These are phyloP conservation scores for Alternaria sp. DNA, from an alignment of 2,329 filamentous ascomycete species.

Conservation along the genomic window DNA sequence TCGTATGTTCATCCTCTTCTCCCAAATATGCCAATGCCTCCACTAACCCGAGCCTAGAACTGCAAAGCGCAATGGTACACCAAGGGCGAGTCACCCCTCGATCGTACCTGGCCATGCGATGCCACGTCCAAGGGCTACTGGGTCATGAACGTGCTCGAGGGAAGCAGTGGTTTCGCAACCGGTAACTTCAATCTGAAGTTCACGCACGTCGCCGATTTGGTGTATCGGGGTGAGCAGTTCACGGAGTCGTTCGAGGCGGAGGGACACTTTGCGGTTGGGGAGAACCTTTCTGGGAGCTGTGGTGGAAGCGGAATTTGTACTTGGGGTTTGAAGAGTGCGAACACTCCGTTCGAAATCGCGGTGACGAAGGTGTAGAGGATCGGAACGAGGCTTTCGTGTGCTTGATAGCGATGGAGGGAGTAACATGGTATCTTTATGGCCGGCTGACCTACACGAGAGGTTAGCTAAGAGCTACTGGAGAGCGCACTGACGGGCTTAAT, in stretches of 20 bases:
- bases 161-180: slow-evolving; percentile 14
- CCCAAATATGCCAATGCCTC: too few relatives aligned
- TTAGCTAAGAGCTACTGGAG: background rate
- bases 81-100: slow-evolving; percentile 22
- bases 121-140: slow-evolving; percentile 31
- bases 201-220: slow-evolving; percentile 27
- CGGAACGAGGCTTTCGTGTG: background rate
- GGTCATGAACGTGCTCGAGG: slow-evolving; percentile 31
- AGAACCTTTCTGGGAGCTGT: slow-evolving; percentile 28
- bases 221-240: slow-evolving; percentile 23
- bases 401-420: background rate
- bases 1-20: slow-evolving; percentile 4
- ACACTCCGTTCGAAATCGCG: slow-evolving; percentile 3
- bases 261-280: slow-evolving; percentile 25
- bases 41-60: slow-evolving; percentile 19
- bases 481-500: background rate
- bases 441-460: background rate
- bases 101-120: slow-evolving; percentile 40
- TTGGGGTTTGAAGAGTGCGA: slow-evolving; percentile 14
- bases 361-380: background rate
- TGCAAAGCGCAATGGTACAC: slow-evolving; percentile 38
- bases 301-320: slow-evolving; percentile 32
- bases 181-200: slow-evolving; percentile 37
- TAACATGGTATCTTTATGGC: background rate
- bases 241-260: slow-evolving; percentile 25